Base-by-base conservation (phyloP, 768 basidiomycete genomes). In the Obba rivulosa region DNA sequence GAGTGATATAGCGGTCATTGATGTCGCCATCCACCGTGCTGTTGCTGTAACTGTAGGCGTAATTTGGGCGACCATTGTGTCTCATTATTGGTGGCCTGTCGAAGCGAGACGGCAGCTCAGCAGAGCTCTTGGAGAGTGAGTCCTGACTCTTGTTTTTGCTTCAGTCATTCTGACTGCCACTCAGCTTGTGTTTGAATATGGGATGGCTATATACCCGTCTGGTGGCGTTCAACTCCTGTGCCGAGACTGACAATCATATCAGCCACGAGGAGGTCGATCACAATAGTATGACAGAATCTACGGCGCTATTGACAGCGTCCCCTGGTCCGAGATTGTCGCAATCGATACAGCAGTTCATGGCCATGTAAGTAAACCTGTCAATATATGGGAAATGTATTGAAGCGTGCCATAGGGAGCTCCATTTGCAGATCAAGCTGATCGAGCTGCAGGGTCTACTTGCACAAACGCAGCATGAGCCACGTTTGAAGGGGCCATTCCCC, bases 401-500 rank as follows among this genome's bases (percentile, higher is more conserved):
- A 17, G 21, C 3, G 38, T 18, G 1, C 25, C 46, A 16, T 55
- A 96, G 93, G 95, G 96, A 98, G 63, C 72, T 98, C 9, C 92
- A 96, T 62, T 73, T 98, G 10, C 96, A 98, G 59, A 85, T 89
- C 59, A 87, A 92, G 61, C 69, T 99, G 38, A 88, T 94, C 35
- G 81, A 89, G 61, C 71, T 98, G 8, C 86, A 92, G 57, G 82
- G 77, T 1, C 68, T 97, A n/a, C 73, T 99, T 37, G 79, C 81
- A 9, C 90, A 97, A 58, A 87, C 96, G 0, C 84, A 85, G 53
- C 86, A 94, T 59, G 96, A 99, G 60, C 94, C 94, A 5, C 84
- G 96, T 24, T 65, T 97, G 49, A 99, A 98, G 62, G 96, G 96
- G 0, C 92, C 94, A 0, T 98, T 97, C 68, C 95, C 95, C 2